A percentile compares a stretch with the other conserved stretches of the same genome.
phyloP scores from a whole-genome alignment of 1,139 yeast genomes.

The Yamadazyma membranifaciens region DNA sequence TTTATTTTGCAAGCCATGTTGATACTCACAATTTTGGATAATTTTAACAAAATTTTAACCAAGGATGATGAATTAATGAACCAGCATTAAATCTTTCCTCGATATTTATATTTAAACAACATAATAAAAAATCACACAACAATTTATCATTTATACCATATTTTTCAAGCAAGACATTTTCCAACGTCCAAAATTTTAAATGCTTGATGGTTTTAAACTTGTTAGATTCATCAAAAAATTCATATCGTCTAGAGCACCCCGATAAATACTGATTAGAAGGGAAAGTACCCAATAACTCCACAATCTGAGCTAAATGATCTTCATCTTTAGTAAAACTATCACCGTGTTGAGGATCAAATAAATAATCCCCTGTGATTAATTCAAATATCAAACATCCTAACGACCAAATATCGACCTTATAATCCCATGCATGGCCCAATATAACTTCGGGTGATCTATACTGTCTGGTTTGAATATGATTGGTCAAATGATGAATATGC shows the following conservation, averaged over 20 bases:
- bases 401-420: conserved; percentile 82
- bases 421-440: conserved; percentile 74
- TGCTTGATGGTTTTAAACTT: conserved; percentile 57
- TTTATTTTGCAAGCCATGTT: neutral
- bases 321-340: conserved; percentile 67
- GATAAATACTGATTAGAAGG: conserved; percentile 50
- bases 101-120: conserved; percentile 37
- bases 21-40: neutral
- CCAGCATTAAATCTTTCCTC: conserved; percentile 38
- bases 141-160: conserved; percentile 34
- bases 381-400: conserved; percentile 81
- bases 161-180: conserved; percentile 63
- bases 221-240: conserved; percentile 46
- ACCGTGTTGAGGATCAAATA: conserved; percentile 79
- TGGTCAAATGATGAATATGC: conserved; percentile 68
- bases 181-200: conserved; percentile 68
- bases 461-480: conserved; percentile 85
- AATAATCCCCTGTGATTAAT: conserved; percentile 77
- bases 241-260: conserved; percentile 51
- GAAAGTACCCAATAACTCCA: conserved; percentile 61
- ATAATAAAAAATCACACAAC: conserved; percentile 37
- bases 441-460: conserved; percentile 80
- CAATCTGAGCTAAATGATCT: conserved; percentile 81
- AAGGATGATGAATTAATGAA: conserved; percentile 41
- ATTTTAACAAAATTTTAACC: conserved; percentile 22